A percentile compares a stretch with the other conserved stretches of the same genome.
These are phyloP conservation scores for Pseudovirgaria hyperparasitica DNA, from an alignment of 2,329 filamentous ascomycete genomes.

Conservation along the genomic window DNA sequence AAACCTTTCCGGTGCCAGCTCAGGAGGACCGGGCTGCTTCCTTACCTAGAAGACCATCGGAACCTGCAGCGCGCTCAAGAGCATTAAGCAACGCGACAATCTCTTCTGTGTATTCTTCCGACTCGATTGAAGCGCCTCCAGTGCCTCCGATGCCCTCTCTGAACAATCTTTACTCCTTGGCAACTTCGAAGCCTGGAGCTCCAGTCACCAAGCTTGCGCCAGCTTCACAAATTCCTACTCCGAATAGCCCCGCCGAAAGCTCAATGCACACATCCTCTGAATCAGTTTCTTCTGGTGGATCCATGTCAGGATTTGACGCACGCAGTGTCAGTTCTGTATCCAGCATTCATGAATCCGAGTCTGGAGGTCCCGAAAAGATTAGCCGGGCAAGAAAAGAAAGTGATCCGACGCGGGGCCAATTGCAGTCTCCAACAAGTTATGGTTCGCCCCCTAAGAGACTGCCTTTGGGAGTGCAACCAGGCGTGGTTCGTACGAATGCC, in stretches of 20 bases:
- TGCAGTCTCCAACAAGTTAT: too few species aligned
- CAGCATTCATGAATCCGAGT: conserved; percentile 24
- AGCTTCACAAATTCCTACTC: conserved; percentile 1
- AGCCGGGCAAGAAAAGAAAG: too few species aligned
- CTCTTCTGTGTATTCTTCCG: conserved; percentile 6
- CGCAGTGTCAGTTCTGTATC: conserved; percentile 24
- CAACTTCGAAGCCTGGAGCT: not conserved
- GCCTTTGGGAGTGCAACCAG: too few species aligned
- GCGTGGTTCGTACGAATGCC: too few species aligned
- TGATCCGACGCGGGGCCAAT: too few species aligned
- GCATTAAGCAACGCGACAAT: conserved; percentile 10
- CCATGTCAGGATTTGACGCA: conserved; percentile 19
- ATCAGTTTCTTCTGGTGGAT: conserved; percentile 27
- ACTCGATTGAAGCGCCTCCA: conserved; percentile 10
- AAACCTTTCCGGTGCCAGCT: conserved; percentile 11
- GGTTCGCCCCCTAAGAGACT: too few species aligned
- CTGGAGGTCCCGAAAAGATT: too few species aligned
- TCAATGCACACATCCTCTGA: conserved; percentile 25
- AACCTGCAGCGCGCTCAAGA: conserved; percentile 14
- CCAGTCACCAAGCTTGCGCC: not conserved
- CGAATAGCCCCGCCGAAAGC: conserved; percentile 13
- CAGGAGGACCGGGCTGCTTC: conserved; percentile 12
- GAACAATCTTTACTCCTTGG: conserved; percentile 6
- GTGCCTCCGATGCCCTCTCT: conserved; percentile 10
- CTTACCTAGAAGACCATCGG: conserved; percentile 12